Conservation (phyloP, 73 alveolate genomes). For the Paramecium caudatum region DNA sequence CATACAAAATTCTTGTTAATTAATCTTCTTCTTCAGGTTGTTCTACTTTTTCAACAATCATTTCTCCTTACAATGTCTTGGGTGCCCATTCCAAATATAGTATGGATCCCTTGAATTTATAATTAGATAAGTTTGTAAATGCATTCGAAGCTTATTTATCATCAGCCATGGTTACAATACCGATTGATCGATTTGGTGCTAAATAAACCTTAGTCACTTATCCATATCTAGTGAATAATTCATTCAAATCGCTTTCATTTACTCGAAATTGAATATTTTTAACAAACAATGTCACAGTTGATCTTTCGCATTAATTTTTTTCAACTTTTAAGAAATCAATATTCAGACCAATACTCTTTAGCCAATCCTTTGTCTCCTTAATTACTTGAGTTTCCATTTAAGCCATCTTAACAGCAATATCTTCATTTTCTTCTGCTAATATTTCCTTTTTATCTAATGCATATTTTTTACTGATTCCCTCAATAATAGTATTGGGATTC, state of each 20-base stretch:
- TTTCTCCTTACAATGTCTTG: slow-evolving; percentile 79
- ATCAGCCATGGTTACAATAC: slow-evolving; percentile 89
- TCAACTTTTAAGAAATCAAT: slow-evolving; percentile 87
- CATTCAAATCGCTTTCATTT: slow-evolving; percentile 84
- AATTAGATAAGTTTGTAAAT: slow-evolving; percentile 91
- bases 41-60: slow-evolving; percentile 77
- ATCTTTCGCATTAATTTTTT: slow-evolving; percentile 89
- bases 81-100: slow-evolving; percentile 95
- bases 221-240: slow-evolving; percentile 93
- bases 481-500: slow-evolving; percentile 95
- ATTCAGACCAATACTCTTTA: slow-evolving; percentile 91
- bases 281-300: slow-evolving; percentile 86
- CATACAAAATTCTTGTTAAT: slow-evolving; percentile 88
- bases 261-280: slow-evolving; percentile 91
- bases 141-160: slow-evolving; percentile 91
- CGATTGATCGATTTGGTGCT: slow-evolving; percentile 96
- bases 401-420: slow-evolving; percentile 94
- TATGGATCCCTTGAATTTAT: slow-evolving; percentile 77
- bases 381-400: slow-evolving; percentile 95
- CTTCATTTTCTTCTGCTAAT: slow-evolving; percentile 89
- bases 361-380: slow-evolving; percentile 97
- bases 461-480: slow-evolving; percentile 88
- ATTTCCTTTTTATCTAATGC: slow-evolving; percentile 91
- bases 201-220: slow-evolving; percentile 84
- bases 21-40: slow-evolving; percentile 81